A percentile compares a stretch with the other conserved stretches of the same genome.
Evolutionary conservation across 139 green algal genomes (phyloP).

Genomic region (Eudorina sp.): DNA sequence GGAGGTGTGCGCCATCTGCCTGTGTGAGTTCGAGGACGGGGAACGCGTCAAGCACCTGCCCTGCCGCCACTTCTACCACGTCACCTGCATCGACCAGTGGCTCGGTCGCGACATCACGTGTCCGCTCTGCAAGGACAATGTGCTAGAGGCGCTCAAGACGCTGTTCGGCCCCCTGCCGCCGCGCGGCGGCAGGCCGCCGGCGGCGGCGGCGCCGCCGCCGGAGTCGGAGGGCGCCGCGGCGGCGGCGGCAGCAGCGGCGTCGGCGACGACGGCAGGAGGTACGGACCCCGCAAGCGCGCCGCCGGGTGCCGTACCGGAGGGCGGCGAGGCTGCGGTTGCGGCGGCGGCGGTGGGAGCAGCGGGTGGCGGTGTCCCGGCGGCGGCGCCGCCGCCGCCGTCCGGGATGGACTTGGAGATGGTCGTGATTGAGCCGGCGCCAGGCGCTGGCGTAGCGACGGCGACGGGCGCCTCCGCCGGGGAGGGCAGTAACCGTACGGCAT

Average conservation of each 20-base stretch:
- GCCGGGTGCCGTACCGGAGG: neutral
- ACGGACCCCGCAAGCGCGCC: neutral
- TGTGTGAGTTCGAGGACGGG: slow-evolving; percentile 61
- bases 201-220: neutral
- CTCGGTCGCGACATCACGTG: slow-evolving; percentile 61
- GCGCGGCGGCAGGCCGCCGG: neutral
- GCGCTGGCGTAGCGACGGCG: too few relatives aligned
- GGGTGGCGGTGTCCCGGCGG: neutral
- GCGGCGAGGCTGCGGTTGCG: neutral
- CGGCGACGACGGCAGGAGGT: neutral
- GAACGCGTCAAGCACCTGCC: slow-evolving; percentile 62
- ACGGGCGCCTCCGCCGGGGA: too few relatives aligned
- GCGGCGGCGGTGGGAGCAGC: neutral
- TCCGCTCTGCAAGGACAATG: slow-evolving; percentile 61
- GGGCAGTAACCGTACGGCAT: too few relatives aligned
- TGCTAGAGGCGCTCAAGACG: slow-evolving; percentile 45
- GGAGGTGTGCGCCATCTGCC: slow-evolving; percentile 60
- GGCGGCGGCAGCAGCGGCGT: neutral
- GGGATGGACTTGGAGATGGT: slow-evolving; percentile 30
- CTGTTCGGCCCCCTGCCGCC: slow-evolving; percentile 35
- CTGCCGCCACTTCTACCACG: slow-evolving; percentile 58
- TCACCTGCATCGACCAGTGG: slow-evolving; percentile 60
- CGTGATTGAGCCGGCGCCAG: neutral
- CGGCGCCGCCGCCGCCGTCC: neutral
- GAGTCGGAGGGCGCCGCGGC: neutral